Evolutionary conservation across 2,329 filamentous ascomycete genomes (phyloP).

Genomic region (Dactylellina drechsleri): DNA sequence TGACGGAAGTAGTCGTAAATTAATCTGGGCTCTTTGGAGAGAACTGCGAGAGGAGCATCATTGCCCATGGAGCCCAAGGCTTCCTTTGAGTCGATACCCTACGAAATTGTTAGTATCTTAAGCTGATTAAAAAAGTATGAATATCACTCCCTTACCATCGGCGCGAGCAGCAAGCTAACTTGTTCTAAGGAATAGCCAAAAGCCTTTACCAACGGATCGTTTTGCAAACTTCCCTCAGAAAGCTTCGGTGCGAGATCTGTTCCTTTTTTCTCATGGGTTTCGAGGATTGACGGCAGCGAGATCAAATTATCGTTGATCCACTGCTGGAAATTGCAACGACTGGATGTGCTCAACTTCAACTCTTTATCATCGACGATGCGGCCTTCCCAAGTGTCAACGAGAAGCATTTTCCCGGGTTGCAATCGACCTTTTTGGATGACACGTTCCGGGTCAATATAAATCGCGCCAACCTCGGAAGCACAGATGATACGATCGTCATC

Average conservation of each 20-base stretch:
- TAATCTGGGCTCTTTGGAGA: constrained; percentile 87
- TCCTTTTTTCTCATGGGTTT: constrained; percentile 68
- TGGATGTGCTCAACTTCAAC: constrained; percentile 87
- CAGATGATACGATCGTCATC: constrained; percentile 97
- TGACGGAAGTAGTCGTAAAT: constrained; percentile 97
- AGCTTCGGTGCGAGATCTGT: constrained; percentile 74
- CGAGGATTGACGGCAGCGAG: constrained; percentile 78
- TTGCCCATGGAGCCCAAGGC: constrained; percentile 98
- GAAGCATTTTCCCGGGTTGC: constrained; percentile 92
- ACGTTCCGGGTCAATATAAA: constrained; percentile 86
- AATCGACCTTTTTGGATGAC: constrained; percentile 92
- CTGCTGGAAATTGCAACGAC: constrained; percentile 83
- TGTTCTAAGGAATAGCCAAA: constrained; percentile 97
- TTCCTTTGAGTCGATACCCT: constrained; percentile 92
- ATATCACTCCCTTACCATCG: constrained; percentile 70
- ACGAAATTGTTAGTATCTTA: constrained; percentile 21
- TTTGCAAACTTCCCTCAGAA: constrained; percentile 77
- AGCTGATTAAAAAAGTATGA: constrained; percentile 5
- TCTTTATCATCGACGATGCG: constrained; percentile 95
- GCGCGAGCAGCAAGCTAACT: constrained; percentile 87
- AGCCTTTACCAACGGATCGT: constrained; percentile 82
- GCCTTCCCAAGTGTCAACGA: constrained; percentile 89
- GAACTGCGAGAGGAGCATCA: constrained; percentile 88
- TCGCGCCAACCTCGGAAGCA: constrained; percentile 94
- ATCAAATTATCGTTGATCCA: constrained; percentile 90